Percentiles rank a stretch among this genome's conserved stretches.
Evolutionary conservation across 129 eudicot genomes (phyloP).

Genomic region (Rutidosis leptorrhynchoides): DNA sequence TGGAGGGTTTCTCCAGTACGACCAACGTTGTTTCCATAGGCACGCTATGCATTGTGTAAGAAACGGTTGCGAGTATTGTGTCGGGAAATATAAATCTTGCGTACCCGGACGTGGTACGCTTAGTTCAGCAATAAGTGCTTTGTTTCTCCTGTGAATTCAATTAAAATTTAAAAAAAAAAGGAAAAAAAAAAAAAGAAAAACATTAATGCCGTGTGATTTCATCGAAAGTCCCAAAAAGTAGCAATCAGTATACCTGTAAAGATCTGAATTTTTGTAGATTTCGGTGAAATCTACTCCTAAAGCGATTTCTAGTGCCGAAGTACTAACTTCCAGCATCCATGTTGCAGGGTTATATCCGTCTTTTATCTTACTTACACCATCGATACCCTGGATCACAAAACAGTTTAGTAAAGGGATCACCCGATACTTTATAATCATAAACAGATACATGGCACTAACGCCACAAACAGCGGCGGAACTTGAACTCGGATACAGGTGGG

Average conservation of each 20-base stretch:
- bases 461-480: too few species aligned
- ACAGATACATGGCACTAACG: too few species aligned
- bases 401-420: background rate
- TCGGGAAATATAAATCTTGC: slow-evolving; percentile 39
- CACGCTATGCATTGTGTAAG: slow-evolving; percentile 42
- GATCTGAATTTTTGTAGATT: slow-evolving; percentile 51
- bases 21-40: slow-evolving; percentile 52
- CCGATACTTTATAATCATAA: background rate
- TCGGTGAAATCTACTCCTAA: slow-evolving; percentile 51
- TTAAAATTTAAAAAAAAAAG: background rate
- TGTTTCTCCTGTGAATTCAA: slow-evolving; percentile 39
- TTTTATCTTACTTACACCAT: slow-evolving; percentile 53
- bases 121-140: slow-evolving; percentile 40
- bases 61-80: slow-evolving; percentile 43
- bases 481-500: too few species aligned
- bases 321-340: slow-evolving; percentile 69
- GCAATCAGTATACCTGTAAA: slow-evolving; percentile 32
- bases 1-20: slow-evolving; percentile 51
- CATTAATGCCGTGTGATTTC: background rate
- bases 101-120: slow-evolving; percentile 45
- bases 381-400: slow-evolving; percentile 28
- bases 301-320: slow-evolving; percentile 47
- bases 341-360: slow-evolving; percentile 73
- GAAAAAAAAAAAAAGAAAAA: background rate
- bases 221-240: too few species aligned